Base-by-base conservation (phyloP, 2,329 filamentous ascomycete genomes). In the Polytolypa hystricis region DNA sequence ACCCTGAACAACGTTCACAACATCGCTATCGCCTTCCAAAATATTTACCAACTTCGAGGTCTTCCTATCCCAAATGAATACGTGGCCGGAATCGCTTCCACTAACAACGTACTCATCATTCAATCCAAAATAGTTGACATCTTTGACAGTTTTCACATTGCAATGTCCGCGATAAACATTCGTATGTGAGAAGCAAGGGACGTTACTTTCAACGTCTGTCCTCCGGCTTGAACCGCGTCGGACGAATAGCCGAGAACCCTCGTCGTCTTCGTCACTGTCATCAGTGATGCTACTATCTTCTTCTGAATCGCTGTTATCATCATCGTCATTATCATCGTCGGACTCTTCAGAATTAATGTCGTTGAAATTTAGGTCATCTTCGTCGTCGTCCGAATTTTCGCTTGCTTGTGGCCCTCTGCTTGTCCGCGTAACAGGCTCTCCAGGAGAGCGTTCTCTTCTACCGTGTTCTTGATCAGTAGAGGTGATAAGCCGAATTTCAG, bases 1-100 rank as follows among this genome's bases (percentile, higher is more conserved):
- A 69, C 72, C 73, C 65, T 79, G 74, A 10, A 79, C 63, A 11
- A 81, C 77, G 47, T 81, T 81, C 39, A 81, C 77, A n/a, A 79
- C 73, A 43, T 81, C 77, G 16, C 72, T 72, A 50, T 81, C 77
- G 1, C 73, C 77, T 51, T 78, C 70, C 5, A 81, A 61, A 11
- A 81, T 76, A 48, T 79, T 79, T 33, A 80, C 62, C 33, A 81
- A 57, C 38, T 74, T 61, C 12, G 65, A 61, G 4, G 73, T 76
- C 47, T 77, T 74, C 38, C 70, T 68, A 46, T 81, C 75, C 77
- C 77, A 81, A 35, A 81, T 79, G 54, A 81, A 81, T 16, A 81
- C 51, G 50, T 81, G 71, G 1, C 77, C 77, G 34, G 71, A 74
- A 47, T 81, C 78, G 41, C 72, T 77, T 4, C 77, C 77, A 39